Base-by-base conservation (phyloP, 1,139 yeast species). In the Debaryomycetaceae sp. region DNA sequence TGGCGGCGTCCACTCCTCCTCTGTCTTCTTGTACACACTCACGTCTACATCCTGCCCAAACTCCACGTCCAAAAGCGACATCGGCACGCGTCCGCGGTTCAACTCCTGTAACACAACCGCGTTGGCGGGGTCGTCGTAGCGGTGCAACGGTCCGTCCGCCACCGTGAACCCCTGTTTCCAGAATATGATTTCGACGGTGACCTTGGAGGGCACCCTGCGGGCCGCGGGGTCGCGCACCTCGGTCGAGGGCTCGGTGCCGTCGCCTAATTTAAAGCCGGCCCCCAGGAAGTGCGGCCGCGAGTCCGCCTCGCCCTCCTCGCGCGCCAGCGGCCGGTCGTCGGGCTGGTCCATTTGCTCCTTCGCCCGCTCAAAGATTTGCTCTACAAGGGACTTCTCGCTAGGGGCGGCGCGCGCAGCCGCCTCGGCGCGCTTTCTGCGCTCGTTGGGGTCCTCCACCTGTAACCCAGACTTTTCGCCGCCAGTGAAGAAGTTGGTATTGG, bases 141-240 rank as follows among this genome's bases (percentile, higher is more conserved):
- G 68, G 55, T 75, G 81, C 38, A 91, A 67, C 14, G 77, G 77
- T 2, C 97, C 96, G 32, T 88, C 95, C 14, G 91, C 97, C 18
- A 91, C 89, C 34, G 88, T 85, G 58, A 93, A 91, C 2, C 98
- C 98, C 51, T 91, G 93, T 45, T 79, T 80, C 98, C 98, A 91
- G 54, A 91, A 91, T 0, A 95, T 86, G 40, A 93, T 81, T 32
- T 81, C 82, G 48, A 94, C 68, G 12, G 71, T 68, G 5, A 78
- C 93, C 36, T 73, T 75, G 22, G 61, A 61, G 3, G 72, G 68
- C 5, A 23, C 16, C 31, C 58, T 62, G 35, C 56, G 56, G 9
- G 60, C 56, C 27, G 50, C 52, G 1, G 63, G 53, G 43, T 63
- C 59, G 27, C 51, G 48, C 25, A 64, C 38, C 23, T 44, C 41